Percentiles rank a stretch among this genome's conserved stretches.
These are phyloP conservation scores for Immersiporthe knoxdaviesiana DNA, from an alignment of 2,329 filamentous ascomycete species.

Conservation along the genomic window DNA sequence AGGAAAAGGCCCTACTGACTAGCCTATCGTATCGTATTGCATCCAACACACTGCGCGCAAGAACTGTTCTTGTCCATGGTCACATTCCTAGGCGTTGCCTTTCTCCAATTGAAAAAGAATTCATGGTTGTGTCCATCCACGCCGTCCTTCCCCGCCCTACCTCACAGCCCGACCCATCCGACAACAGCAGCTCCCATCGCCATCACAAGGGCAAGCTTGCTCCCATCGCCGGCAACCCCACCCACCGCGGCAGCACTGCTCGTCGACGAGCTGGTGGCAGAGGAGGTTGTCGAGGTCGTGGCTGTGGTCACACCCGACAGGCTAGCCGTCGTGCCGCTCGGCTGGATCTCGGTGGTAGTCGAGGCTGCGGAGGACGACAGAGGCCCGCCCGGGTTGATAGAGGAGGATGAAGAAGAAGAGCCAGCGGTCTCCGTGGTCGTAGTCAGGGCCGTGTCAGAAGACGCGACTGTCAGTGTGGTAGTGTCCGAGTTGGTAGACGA, in stretches of 20 bases:
- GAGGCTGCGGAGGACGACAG: conserved; percentile 17
- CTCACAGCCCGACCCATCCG: conserved; percentile 21
- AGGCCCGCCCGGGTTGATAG: conserved; percentile 1
- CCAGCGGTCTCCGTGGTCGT: not conserved
- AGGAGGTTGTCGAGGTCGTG: not conserved
- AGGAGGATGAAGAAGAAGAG: not conserved
- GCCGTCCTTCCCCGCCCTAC: not conserved
- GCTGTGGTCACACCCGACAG: conserved; percentile 4
- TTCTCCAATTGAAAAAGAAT: not conserved
- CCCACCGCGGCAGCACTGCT: conserved; percentile 2
- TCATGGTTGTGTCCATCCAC: not conserved
- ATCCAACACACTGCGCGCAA: not conserved
- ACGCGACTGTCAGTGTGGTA: not conserved
- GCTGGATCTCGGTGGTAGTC: conserved; percentile 17
- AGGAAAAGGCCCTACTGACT: not conserved
- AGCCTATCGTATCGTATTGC: not conserved
- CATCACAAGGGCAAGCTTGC: conserved; percentile 25
- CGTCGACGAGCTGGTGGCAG: conserved; percentile 8
- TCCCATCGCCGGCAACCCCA: not conserved
- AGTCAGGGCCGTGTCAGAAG: conserved; percentile 1
- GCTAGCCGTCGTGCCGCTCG: conserved; percentile 17
- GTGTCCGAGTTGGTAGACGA: not conserved
- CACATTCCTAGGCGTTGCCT: not conserved
- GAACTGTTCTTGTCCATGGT: not conserved
- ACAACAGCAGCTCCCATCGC: conserved; percentile 25